These are phyloP conservation scores for Fusarium domesticum DNA, from an alignment of 2,329 filamentous ascomycete genomes.

Conservation along the genomic window DNA sequence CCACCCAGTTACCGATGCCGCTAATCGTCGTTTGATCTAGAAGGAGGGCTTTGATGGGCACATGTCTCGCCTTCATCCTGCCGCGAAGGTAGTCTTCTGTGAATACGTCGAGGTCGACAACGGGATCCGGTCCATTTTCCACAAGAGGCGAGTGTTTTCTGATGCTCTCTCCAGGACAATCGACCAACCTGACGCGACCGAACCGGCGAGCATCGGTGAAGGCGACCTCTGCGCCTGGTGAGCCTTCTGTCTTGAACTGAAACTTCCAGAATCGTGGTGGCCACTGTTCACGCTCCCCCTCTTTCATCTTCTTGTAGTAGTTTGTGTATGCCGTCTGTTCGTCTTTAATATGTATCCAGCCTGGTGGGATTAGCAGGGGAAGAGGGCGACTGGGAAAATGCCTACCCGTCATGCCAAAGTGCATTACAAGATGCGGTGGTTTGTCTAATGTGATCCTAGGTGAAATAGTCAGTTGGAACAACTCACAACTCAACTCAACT, in stretches of 20 bases:
- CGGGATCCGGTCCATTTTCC: constrained; percentile 91
- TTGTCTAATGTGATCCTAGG: constrained; percentile 58
- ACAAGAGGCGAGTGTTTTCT: constrained; percentile 73
- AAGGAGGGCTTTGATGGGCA: constrained; percentile 85
- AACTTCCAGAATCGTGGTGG: constrained; percentile 92
- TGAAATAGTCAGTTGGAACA: constrained; percentile 3
- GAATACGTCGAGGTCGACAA: constrained; percentile 74
- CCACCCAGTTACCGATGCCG: constrained; percentile 96
- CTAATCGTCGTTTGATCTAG: constrained; percentile 86
- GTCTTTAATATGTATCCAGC: constrained; percentile 86
- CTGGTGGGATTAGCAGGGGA: constrained; percentile 26
- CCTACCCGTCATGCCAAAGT: constrained; percentile 70
- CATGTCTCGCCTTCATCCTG: constrained; percentile 71
- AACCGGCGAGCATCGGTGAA: constrained; percentile 84
- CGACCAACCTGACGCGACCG: constrained; percentile 73
- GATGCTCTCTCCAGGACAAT: constrained; percentile 75
- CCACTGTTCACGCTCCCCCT: constrained; percentile 64
- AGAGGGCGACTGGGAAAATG: neutral
- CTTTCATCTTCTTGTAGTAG: constrained; percentile 71
- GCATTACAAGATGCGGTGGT: constrained; percentile 84
- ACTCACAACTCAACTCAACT: too few relatives aligned
- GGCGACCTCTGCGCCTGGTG: constrained; percentile 58
- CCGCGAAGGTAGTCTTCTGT: constrained; percentile 71
- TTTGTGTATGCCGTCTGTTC: constrained; percentile 75
- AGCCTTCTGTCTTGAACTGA: constrained; percentile 61